Base-by-base conservation (phyloP, 2,329 filamentous ascomycete species). In the Coniochaeta sp. region DNA sequence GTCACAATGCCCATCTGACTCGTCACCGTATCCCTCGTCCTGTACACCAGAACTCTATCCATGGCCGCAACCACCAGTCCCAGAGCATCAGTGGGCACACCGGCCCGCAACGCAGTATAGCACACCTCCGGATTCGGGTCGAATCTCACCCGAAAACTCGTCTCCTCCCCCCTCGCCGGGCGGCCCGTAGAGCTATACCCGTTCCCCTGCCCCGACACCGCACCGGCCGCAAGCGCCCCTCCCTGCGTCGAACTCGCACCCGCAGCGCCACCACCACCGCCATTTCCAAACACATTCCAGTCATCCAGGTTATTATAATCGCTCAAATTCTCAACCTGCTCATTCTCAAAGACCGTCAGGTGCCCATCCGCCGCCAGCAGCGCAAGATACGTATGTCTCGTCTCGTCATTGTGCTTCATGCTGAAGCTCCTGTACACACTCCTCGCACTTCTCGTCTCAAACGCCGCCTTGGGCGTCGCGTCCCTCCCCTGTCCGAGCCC, bases 121-220 rank as follows among this genome's bases (percentile, higher is more conserved):
- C 91, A 86, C 33, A 93, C 85, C 72, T 93, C 84, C 14, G 89
- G 87, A 71, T 96, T 95, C 19, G 92, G 91, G 72, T 98, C 92
- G 71, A 96, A 97, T 62, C 86, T 86, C 24, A 97, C 87, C 61
- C 86, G 86, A 78, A 97, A 97, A 59, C 88, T 88, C 2, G 90
- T 89, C 74, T 97, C 93, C 65, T 96, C 92, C 56, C 91, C 91
- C 58, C 92, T 83, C 24, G 81, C 79, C 0, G 91, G 91, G 60
- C 85, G 56, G 7, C 56, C 56, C 2, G 34, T 44, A 5, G 56
- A 58, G 24, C 26, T 58, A 24, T 57, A 57, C 31, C 54, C 54
- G 6, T 11, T 36, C n/a, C n/a, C 54, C 54, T 34, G n/a, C n/a
- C 5, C 54, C 2, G 54, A 24, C 11, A 38, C 34, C 54, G 24